Percentiles rank a stretch among this genome's conserved stretches.
Conservation (phyloP, 1,284 basidiomycete genomes). For the Microbotryum scabiosae region DNA sequence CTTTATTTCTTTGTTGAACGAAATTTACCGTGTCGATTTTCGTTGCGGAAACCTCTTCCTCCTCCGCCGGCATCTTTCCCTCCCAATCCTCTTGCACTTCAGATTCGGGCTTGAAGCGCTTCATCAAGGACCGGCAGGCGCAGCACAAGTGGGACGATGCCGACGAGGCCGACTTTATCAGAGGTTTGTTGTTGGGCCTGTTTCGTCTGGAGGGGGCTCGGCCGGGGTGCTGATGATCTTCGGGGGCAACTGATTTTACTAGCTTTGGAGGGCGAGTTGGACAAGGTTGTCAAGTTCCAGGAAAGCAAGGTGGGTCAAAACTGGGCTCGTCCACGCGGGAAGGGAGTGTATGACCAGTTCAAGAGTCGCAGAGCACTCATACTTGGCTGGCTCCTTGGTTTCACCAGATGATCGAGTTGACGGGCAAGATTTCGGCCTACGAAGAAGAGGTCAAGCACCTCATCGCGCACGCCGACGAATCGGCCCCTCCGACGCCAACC, state of each 20-base stretch:
- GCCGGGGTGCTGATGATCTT: no score
- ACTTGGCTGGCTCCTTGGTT: background rate
- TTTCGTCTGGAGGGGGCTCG: no score
- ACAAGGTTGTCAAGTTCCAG: constrained; percentile 95
- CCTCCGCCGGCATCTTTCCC: background rate
- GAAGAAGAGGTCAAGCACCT: constrained; percentile 69
- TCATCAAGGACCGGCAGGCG: constrained; percentile 63
- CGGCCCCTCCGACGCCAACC: constrained; percentile 26
- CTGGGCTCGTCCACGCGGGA: background rate
- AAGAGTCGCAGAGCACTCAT: background rate
- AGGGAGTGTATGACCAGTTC: background rate
- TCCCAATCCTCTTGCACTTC: background rate
- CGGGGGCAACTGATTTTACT: no score
- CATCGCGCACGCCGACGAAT: constrained; percentile 45
- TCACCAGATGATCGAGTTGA: constrained; percentile 67
- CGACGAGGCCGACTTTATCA: constrained; percentile 73
- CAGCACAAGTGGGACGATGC: constrained; percentile 62
- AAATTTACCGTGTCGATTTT: no score
- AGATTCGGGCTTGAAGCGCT: constrained; percentile 64
- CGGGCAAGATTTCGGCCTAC: constrained; percentile 66
- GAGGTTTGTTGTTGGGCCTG: constrained; percentile 39
- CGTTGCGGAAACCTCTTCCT: background rate
- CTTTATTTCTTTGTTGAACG: no score
- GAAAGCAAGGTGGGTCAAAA: constrained; percentile 61
- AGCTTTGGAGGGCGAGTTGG: constrained; percentile 70